Conservation (phyloP, 352 stramenopile species). For the Globisporangium parvum region DNA sequence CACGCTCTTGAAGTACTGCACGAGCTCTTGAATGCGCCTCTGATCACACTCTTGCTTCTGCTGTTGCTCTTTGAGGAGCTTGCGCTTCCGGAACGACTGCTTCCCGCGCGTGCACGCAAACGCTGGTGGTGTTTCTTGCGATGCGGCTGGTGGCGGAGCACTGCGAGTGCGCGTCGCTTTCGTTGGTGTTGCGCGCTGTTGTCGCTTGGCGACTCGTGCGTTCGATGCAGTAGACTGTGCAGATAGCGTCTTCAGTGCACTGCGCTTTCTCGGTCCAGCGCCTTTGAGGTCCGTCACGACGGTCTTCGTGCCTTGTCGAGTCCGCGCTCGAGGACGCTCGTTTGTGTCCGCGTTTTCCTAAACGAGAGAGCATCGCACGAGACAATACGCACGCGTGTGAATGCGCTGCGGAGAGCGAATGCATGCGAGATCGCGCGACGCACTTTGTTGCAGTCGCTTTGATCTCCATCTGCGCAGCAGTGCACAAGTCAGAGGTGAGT, state of each 20-base stretch:
- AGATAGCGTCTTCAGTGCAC: too few relatives aligned
- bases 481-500: too few relatives aligned
- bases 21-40: conserved; percentile 48
- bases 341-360: conserved; percentile 11
- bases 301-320: background rate
- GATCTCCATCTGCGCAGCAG: too few relatives aligned
- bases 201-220: background rate
- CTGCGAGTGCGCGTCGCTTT: conserved; percentile 1
- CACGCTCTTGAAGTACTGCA: conserved; percentile 55
- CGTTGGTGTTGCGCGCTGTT: background rate
- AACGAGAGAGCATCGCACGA: background rate
- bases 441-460: too few relatives aligned
- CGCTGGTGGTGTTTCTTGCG: conserved; percentile 40
- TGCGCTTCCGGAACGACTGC: conserved; percentile 40
- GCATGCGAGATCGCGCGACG: too few relatives aligned
- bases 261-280: background rate
- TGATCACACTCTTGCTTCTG: conserved; percentile 32
- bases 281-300: background rate
- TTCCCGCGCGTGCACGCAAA: conserved; percentile 46
- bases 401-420: too few relatives aligned
- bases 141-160: conserved; percentile 6
- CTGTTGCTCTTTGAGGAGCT: conserved; percentile 19
- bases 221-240: too few relatives aligned
- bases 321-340: conserved; percentile 1
- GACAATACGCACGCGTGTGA: background rate